Base-by-base conservation (phyloP, 495 filamentous ascomycete genomes). In the Penicillium waksmanii region DNA sequence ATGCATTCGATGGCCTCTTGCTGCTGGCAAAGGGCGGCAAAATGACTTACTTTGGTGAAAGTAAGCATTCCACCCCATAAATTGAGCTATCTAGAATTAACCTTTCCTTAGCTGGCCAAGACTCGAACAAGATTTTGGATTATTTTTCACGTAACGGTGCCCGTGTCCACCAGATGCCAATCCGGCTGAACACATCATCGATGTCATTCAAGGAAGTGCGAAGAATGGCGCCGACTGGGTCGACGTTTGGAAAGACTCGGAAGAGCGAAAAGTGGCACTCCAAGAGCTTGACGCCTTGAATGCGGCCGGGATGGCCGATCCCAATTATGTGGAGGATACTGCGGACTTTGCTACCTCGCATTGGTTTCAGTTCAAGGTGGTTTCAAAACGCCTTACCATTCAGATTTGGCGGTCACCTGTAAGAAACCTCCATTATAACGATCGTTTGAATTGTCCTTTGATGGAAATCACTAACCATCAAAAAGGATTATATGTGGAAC, bases 331-430 rank as follows among this genome's bases (percentile, higher is more conserved):
- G 12, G 78, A 80, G 46, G 77, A 78, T 56, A 79, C 82, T 9
- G 72, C 82, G 38, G 73, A 82, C n/a, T 83, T 78, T 62, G 68
- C 65, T 3, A 73, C 71, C 8, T 70, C 73, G 0, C 66, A 66
- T 38, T 76, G 72, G 73, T 77, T 73, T 36, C 85, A 88, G 53
- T 72, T 86, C 44, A 69, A 57, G 19, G 72, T 72, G 47, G 83
- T 86, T 8, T 63, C 77, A 5, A 61, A 73, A 6, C 81, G 93
- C 60, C 85, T 95, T 34, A 93, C 92, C 75, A 77, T 91, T 66
- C 90, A 96, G 66, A 90, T 94, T 72, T 97, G 92, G 91, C 85
- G 93, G 75, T 62, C 84, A 75, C 42, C 82, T 87, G 55, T 95
- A 94, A 69, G 91, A 8, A 8, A 31, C 0, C 0, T 31, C 4